A percentile compares a stretch with the other conserved stretches of the same genome.
These are phyloP conservation scores for Debaryomyces psychrophilus DNA, from an alignment of 1,139 yeast species.

Conservation along the genomic window DNA sequence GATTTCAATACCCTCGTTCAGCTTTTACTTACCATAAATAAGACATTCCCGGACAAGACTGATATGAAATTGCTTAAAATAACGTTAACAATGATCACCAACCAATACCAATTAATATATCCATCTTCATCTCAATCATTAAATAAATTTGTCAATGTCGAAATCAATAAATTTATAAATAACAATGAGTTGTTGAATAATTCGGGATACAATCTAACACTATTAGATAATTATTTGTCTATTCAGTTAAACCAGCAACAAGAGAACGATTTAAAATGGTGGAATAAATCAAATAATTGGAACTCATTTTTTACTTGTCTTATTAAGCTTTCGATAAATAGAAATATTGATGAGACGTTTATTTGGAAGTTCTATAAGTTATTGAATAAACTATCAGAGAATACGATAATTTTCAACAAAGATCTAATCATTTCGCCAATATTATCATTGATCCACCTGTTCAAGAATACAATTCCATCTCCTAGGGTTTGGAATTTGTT, in stretches of 20 bases:
- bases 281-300: conserved; percentile 59
- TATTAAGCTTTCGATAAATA: conserved; percentile 46
- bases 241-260: conserved; percentile 42
- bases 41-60: conserved; percentile 13
- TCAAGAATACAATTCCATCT: conserved; percentile 21
- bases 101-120: conserved; percentile 25
- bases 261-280: conserved; percentile 52
- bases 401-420: conserved; percentile 48
- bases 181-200: conserved; percentile 25
- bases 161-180: conserved; percentile 24
- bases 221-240: conserved; percentile 51
- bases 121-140: conserved; percentile 20
- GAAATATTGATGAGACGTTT: conserved; percentile 21
- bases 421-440: conserved; percentile 49
- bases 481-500: conserved; percentile 54
- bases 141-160: conserved; percentile 23
- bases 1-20: conserved; percentile 28
- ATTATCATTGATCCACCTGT: conserved; percentile 43
- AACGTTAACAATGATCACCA: conserved; percentile 30
- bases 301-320: conserved; percentile 64
- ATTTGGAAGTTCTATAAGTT: conserved; percentile 28
- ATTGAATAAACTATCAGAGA: conserved; percentile 26
- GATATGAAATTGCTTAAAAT: conserved; percentile 26
- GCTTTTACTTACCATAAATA: conserved; percentile 15
- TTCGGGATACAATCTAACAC: conserved; percentile 53